phyloP scores from a whole-genome alignment of 176 grass and related monocot genomes.

The Ampelocalamus luodianensis region DNA sequence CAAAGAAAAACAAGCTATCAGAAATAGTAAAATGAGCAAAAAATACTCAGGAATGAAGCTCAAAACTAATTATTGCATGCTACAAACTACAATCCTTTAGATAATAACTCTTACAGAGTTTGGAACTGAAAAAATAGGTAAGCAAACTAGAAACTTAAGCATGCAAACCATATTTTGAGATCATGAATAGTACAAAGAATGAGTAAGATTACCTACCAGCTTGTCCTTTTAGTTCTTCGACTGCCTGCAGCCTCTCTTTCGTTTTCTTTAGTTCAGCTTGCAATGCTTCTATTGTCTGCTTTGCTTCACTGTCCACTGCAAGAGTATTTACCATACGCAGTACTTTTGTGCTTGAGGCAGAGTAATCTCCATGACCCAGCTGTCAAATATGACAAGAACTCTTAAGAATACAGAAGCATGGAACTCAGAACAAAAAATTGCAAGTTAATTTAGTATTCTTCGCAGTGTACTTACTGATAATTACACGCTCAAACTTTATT shows the following conservation, averaged over 20 bases:
- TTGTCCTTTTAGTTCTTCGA: constrained; percentile 97
- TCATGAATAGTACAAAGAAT: constrained; percentile 7
- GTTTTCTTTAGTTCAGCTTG: constrained; percentile 94
- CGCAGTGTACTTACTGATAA: not conserved
- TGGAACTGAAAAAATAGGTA: not conserved
- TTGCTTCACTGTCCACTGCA: constrained; percentile 89
- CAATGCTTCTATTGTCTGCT: constrained; percentile 94
- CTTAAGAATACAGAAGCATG: constrained; percentile 29
- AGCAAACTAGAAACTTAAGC: constrained; percentile 23
- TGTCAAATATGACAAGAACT: constrained; percentile 52
- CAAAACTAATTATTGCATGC: constrained; percentile 13
- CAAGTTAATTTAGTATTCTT: constrained; percentile 19
- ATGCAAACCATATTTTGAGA: constrained; percentile 24
- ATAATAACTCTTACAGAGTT: not conserved
- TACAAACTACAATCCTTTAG: not conserved
- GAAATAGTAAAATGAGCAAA: constrained; percentile 28
- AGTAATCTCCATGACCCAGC: constrained; percentile 97
- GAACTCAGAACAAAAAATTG: constrained; percentile 14
- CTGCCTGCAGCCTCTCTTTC: constrained; percentile 77
- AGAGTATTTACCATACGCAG: constrained; percentile 96
- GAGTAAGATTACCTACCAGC: constrained; percentile 56
- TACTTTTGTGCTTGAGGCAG: constrained; percentile 88
- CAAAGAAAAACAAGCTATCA: not conserved
- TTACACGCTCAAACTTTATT: not conserved
- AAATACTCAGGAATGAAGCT: constrained; percentile 10